Base-by-base conservation (phyloP, 176 grass and related monocot genomes). In the Lolium rigidum region DNA sequence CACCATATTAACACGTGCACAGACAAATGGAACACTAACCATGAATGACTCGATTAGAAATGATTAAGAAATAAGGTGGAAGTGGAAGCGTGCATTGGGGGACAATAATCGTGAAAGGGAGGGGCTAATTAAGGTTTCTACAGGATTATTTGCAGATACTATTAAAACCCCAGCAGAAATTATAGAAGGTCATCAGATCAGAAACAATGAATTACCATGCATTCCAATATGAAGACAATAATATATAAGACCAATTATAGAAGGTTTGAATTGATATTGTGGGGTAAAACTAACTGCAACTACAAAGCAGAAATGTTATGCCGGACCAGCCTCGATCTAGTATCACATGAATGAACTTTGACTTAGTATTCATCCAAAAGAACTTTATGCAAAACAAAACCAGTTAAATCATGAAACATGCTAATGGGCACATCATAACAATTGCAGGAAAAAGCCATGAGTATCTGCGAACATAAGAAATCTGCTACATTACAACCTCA, bases 401-500 rank as follows among this genome's bases (percentile, higher is more conserved):
- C 22, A 75, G 10, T n/a, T 68, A 50, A 85, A 65, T 14, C 15
- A 88, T 6, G 24, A 26, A 78, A 2, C n/a, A 73, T 54, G 54
- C 35, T 39, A 59, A 80, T 57, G 39, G 11, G 12, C 6, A 18
- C 20, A 70, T 21, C 20, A 70, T 21, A 22, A 69, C 5, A 87
- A 76, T 80, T 87, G 54, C 60, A 91, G 52, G 65, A 77, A 88
- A 80, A 1, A 73, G 47, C 35, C 38, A 75, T 66, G 39, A 24
- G 49, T 70, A 91, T 74, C 43, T 76, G 74, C 69, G 37, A 84
- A 51, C 74, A 59, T 31, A 68, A 41, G 20, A 75, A 80, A 83
- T 81, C 51, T 46, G 22, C n/a, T 57, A 58, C 3, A 83, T 77
- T 76, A 35, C 62, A 82, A 99, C 97, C 97, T 99, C 94, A 10